Conservation (phyloP, 2,329 filamentous ascomycete species). For the Coleophoma eucalyptorum region DNA sequence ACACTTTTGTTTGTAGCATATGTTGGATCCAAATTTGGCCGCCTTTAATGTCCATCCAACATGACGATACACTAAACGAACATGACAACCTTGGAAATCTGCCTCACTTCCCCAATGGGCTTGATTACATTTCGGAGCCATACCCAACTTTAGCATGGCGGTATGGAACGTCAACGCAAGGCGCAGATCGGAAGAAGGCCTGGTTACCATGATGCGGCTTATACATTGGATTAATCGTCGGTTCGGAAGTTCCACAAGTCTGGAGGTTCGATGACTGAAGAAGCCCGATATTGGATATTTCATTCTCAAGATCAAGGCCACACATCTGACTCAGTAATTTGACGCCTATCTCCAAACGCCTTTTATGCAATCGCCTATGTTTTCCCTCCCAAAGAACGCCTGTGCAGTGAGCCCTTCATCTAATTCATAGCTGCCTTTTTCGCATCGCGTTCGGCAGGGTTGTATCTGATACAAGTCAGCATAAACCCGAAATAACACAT, state of each 20-base stretch:
- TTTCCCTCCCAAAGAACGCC: conserved; percentile 18
- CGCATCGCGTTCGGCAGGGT: conserved; percentile 41
- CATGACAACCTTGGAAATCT: too few species aligned
- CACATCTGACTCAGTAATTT: conserved; percentile 8
- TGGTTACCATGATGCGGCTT: conserved; percentile 7
- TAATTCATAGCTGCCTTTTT: conserved; percentile 31
- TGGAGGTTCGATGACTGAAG: too few species aligned
- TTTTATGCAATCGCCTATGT: conserved; percentile 14
- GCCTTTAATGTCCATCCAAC: too few species aligned
- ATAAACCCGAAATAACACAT: not conserved
- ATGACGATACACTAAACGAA: too few species aligned
- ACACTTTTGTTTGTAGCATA: too few species aligned
- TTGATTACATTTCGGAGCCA: too few species aligned
- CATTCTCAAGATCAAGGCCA: not conserved
- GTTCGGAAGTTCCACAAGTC: conserved; percentile 3
- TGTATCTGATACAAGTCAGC: conserved; percentile 35
- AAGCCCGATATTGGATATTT: conserved; percentile 10
- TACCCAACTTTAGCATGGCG: not conserved
- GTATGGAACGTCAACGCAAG: conserved; percentile 13
- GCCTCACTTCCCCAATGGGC: too few species aligned
- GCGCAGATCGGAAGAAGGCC: conserved; percentile 3
- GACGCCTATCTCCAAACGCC: conserved; percentile 18
- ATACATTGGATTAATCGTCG: conserved; percentile 7
- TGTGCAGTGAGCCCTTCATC: conserved; percentile 6
- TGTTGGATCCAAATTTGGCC: too few species aligned